Evolutionary conservation across 2,329 filamentous ascomycete species (phyloP), one percentile per base, ranked within the genome.

Genomic region (Colletotrichum brevisporum): DNA sequence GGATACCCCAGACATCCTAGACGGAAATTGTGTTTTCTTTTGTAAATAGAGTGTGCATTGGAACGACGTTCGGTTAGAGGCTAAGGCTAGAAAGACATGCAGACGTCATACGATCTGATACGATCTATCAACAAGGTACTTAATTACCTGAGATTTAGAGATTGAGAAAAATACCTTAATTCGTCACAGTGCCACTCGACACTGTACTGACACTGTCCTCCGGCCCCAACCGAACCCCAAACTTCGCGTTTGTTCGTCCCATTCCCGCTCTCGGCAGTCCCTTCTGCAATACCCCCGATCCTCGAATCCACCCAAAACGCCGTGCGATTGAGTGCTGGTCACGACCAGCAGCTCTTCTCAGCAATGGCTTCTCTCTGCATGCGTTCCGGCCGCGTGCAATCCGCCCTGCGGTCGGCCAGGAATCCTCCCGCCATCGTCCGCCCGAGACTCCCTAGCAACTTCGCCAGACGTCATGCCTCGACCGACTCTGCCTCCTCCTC

Each of bases 251-350:
- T 16, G 50, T 50, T 53, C 21, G 21, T 24, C 27, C 27, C 27
- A 6, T 31, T 31, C 27, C 31, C 54, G 59, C 27, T 47, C 43
- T 27, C 53, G 53, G 47, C 58, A 62, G 16, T 63, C 57, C 59
- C 48, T 51, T 47, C 64, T n/a, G 21, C 61, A 36, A 45, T n/a
- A 12, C 59, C 51, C 48, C 57, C 56, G 53, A 56, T 27, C 64
- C 31, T 45, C 50, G 18, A 55, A 27, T n/a, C 51, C 63, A 18
- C 27, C 24, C 47, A 55, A 67, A 66, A 64, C 68, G 57, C 62
- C 63, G 69, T 73, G 74, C 78, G 76, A 79, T 78, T 80, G 78
- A 77, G 73, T 73, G 74, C 76, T 76, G 76, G 78, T 72, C 64
- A 56, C 56, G 74, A 70, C 73, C 75, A 71, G 76, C 66, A 64